Conservation (phyloP, 2,329 filamentous ascomycete species). For the Aspergillus intermedius region DNA sequence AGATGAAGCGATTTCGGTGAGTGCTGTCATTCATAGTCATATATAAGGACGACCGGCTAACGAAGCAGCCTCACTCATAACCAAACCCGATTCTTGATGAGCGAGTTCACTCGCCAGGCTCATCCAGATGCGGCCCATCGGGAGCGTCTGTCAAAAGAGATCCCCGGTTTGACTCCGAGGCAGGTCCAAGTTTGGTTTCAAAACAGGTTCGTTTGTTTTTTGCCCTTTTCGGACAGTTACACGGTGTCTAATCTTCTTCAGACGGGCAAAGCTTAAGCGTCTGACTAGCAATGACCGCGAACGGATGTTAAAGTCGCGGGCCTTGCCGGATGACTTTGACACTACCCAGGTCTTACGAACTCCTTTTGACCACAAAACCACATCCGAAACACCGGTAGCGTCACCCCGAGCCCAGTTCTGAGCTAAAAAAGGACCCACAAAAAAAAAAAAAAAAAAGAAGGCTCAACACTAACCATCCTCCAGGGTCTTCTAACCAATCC, state of each 20-base stretch:
- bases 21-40: not conserved
- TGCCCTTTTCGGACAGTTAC: not conserved
- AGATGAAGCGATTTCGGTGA: slow-evolving; percentile 40
- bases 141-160: slow-evolving; percentile 79
- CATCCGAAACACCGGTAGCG: slow-evolving; percentile 44
- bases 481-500: slow-evolving; percentile 30
- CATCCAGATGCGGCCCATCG: slow-evolving; percentile 89
- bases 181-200: slow-evolving; percentile 99
- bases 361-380: slow-evolving; percentile 42
- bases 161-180: slow-evolving; percentile 81
- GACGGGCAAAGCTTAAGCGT: slow-evolving; percentile 56
- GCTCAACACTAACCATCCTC: not conserved
- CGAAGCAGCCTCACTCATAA: slow-evolving; percentile 74
- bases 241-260: slow-evolving; percentile 22
- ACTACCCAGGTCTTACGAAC: slow-evolving; percentile 54
- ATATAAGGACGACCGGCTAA: not conserved
- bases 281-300: slow-evolving; percentile 56
- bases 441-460: not conserved
- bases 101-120: slow-evolving; percentile 89
- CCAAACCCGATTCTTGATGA: slow-evolving; percentile 96
- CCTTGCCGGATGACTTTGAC: slow-evolving; percentile 55
- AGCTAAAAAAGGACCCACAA: slow-evolving; percentile 19
- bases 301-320: slow-evolving; percentile 55
- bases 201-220: slow-evolving; percentile 62
- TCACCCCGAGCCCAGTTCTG: slow-evolving; percentile 38